phyloP scores from a whole-genome alignment of 2,329 filamentous ascomycete genomes.

The Pseudogymnoascus sp. region DNA sequence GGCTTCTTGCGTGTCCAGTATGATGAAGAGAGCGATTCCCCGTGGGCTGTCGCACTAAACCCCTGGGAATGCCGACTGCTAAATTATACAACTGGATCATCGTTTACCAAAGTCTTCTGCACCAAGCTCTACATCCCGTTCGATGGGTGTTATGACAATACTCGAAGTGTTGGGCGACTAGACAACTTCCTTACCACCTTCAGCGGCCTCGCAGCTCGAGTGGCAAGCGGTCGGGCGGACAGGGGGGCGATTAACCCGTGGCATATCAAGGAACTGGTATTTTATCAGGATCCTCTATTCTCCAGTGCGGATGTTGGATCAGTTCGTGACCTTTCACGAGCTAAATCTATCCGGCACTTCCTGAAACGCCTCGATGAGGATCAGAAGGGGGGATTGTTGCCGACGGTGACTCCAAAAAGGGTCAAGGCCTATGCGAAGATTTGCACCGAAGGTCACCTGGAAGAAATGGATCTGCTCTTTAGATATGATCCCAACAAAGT shows the following conservation, averaged over 20 bases:
- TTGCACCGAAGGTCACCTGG: background rate
- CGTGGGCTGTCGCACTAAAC: background rate
- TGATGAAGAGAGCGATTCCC: background rate
- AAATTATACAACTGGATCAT: background rate
- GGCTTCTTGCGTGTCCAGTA: background rate
- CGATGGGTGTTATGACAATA: background rate
- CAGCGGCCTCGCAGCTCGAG: background rate
- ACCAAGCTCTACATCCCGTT: background rate
- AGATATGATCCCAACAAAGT: background rate
- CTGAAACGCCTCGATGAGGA: background rate
- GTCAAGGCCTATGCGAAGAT: background rate
- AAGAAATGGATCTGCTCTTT: background rate
- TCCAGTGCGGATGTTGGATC: background rate
- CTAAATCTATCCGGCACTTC: background rate
- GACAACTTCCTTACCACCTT: background rate
- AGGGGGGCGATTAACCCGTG: background rate
- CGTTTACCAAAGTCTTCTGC: background rate
- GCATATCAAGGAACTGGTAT: slow-evolving; percentile 2
- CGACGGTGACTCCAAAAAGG: background rate
- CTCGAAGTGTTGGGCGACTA: background rate
- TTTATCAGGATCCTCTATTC: background rate
- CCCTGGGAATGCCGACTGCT: background rate
- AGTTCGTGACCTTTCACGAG: background rate
- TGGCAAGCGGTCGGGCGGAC: background rate
- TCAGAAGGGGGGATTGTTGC: background rate